Conservation (phyloP, 257 asterid species). For the Ocimum tenuiflorum region DNA sequence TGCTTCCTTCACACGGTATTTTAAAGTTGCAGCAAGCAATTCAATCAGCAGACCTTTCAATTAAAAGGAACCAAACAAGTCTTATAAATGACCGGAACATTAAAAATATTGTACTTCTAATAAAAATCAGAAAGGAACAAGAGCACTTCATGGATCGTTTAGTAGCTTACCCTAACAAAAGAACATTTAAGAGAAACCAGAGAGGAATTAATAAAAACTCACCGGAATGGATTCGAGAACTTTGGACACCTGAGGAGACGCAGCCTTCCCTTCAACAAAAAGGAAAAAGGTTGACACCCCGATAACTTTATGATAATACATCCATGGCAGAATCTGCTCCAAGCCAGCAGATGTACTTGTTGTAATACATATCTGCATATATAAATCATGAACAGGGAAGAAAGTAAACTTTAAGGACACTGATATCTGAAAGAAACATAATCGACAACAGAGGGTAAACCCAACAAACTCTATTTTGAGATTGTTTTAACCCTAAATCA, state of each 20-base stretch:
- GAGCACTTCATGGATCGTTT: no score
- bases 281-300: constrained; percentile 68
- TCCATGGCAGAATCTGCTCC: constrained; percentile 83
- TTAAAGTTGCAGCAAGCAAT: no score
- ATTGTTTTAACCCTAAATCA: constrained; percentile 2
- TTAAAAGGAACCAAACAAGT: neutral
- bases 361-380: constrained; percentile 57
- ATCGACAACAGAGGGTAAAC: constrained; percentile 19
- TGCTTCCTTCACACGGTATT: no score
- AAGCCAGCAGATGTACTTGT: constrained; percentile 76
- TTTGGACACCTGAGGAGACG: constrained; percentile 56
- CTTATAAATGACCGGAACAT: no score
- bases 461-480: neutral
- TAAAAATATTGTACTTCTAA: no score
- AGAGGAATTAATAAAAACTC: constrained; percentile 24
- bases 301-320: constrained; percentile 75
- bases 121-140: no score
- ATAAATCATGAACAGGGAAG: constrained; percentile 5
- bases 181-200: no score
- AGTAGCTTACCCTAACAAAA: no score
- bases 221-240: constrained; percentile 83
- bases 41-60: no score
- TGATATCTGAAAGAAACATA: neutral
- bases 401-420: neutral
- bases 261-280: constrained; percentile 85